phyloP scores from a whole-genome alignment of 1,139 yeast species.

The Taphrina wiesneri region DNA sequence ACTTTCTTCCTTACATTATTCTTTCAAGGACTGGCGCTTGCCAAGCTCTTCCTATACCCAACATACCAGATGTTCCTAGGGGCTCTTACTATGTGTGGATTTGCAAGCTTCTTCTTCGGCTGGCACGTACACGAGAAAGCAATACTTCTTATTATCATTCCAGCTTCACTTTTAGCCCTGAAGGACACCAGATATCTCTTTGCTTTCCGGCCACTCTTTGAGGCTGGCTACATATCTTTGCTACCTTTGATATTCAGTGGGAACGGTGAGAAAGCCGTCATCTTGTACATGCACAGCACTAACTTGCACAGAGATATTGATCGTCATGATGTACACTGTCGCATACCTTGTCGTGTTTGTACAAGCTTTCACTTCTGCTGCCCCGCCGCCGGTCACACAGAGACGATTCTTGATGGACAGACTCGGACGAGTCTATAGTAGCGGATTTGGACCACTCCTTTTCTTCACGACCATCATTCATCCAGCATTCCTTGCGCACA shows the following conservation, averaged over 20 bases:
- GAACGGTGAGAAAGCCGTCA: constrained; percentile 44
- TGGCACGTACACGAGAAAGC: constrained; percentile 99
- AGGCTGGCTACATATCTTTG: constrained; percentile 82
- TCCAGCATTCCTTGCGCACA: constrained; percentile 35
- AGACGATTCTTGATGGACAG: constrained; percentile 64
- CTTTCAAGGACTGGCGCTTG: constrained; percentile 73
- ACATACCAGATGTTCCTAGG: constrained; percentile 78
- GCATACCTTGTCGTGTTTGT: constrained; percentile 83
- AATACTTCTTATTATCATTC: constrained; percentile 80
- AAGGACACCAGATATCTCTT: constrained; percentile 67
- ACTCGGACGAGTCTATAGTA: constrained; percentile 63
- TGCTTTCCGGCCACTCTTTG: constrained; percentile 60
- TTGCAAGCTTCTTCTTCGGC: constrained; percentile 87
- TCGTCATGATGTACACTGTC: constrained; percentile 75
- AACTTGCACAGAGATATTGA: constrained; percentile 56
- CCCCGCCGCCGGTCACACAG: constrained; percentile 14
- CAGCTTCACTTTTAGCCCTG: constrained; percentile 56
- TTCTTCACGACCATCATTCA: constrained; percentile 42
- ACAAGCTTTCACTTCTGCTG: constrained; percentile 12
- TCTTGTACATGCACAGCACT: neutral
- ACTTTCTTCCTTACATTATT: constrained; percentile 78
- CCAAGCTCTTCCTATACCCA: constrained; percentile 76
- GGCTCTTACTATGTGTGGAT: constrained; percentile 83
- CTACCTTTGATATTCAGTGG: constrained; percentile 85
- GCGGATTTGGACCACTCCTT: constrained; percentile 69